Base-by-base conservation (phyloP, 768 basidiomycete genomes). In the Chalciporus sphaerocephalus region DNA sequence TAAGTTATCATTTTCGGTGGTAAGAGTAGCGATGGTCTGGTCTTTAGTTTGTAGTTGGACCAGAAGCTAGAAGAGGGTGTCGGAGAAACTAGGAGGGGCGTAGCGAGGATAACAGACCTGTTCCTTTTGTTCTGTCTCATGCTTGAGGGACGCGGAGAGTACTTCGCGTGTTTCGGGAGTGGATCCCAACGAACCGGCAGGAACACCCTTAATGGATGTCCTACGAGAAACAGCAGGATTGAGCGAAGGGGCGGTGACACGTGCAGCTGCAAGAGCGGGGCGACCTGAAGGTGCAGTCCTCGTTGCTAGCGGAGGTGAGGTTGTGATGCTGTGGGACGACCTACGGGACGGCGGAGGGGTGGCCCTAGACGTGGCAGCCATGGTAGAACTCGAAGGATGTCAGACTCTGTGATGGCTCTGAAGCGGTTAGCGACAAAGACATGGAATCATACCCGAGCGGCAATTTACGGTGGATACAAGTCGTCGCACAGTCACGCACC, bases 91-190 rank as follows among this genome's bases (percentile, higher is more conserved):
- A 33, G 45, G 27, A 38, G 37, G 42, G 12, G 27, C 27, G 47
- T 10, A 21, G 44, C 40, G 39, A 30, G 30, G 46, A 23, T 25
- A 25, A 53, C 76, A 47, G 58, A 83, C 89, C 72, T 85, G 79
- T 63, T 92, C 89, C 66, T 87, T 91, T 57, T 83, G 76, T 52
- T 90, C 87, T 12, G 83, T 86, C 64, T 91, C 89, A 40, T 80
- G 75, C 64, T 81, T 86, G 49, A 90, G 72, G 23, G 81, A 79
- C 25, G 75, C 76, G 10, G 77, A 69, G 25, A 88, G 71, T 21
- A 73, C 65, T 42, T 86, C 83, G 38, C 72, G 69, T 8, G 73
- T 69, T 43, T 85, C 83, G 42, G 69, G 70, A 55, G 69, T 67
- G 24, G 59, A 50, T 20, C 58, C 52, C 2, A 61, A 59, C 10